These are phyloP conservation scores for Diaporthe sp. DNA, from an alignment of 2,329 filamentous ascomycete genomes.

Conservation along the genomic window DNA sequence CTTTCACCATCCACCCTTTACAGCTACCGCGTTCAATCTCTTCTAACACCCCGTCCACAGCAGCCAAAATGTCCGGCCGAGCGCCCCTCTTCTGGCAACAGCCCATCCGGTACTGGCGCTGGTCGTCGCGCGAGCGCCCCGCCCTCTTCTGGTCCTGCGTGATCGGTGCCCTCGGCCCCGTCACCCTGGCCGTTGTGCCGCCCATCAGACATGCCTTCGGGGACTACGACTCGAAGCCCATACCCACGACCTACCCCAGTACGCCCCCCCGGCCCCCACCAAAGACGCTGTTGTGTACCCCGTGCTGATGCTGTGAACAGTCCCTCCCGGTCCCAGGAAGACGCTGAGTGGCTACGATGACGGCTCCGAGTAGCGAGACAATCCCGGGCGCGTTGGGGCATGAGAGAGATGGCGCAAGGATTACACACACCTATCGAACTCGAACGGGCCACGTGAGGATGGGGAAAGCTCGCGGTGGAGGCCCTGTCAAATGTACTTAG, in stretches of 20 bases:
- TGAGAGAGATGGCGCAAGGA: constrained; percentile 16
- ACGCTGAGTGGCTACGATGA: constrained; percentile 73
- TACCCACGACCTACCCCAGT: constrained; percentile 96
- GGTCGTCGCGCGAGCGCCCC: constrained; percentile 89
- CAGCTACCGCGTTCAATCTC: background rate
- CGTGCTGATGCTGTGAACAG: constrained; percentile 52
- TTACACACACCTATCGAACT: constrained; percentile 12
- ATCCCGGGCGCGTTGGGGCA: background rate
- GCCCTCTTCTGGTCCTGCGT: constrained; percentile 91
- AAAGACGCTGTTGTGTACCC: background rate
- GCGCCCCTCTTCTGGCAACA: constrained; percentile 86
- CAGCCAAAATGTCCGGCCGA: constrained; percentile 69
- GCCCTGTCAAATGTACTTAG: constrained; percentile 45
- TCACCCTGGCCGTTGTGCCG: constrained; percentile 78
- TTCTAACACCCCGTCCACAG: constrained; percentile 5
- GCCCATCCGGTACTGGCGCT: constrained; percentile 88
- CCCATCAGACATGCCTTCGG: constrained; percentile 81
- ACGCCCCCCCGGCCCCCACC: constrained; percentile 56
- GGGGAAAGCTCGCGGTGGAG: background rate
- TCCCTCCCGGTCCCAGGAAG: constrained; percentile 72
- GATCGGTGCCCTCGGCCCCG: constrained; percentile 80
- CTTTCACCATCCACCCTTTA: too few species aligned
- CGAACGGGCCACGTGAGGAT: constrained; percentile 1
- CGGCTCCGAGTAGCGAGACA: constrained; percentile 51
- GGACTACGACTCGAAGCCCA: constrained; percentile 77